Conservation (phyloP, 345 rosid species). For the Eucalyptus viminalis region DNA sequence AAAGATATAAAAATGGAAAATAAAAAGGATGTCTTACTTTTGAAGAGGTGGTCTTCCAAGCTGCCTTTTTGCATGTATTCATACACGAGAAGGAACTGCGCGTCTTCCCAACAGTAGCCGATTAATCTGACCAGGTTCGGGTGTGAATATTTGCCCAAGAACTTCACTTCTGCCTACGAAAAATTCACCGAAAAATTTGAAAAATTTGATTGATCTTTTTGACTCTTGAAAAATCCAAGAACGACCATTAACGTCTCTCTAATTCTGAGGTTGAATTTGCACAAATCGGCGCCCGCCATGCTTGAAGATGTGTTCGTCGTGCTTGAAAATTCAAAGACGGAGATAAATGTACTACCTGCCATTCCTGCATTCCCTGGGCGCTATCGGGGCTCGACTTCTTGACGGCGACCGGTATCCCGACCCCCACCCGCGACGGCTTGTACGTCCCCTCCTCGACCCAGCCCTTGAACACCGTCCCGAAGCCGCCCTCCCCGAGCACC, state of each 20-base stretch:
- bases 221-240: neutral
- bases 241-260: neutral
- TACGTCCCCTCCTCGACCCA: conserved; percentile 58
- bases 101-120: conserved; percentile 81
- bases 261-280: neutral
- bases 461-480: conserved; percentile 81
- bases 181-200: neutral
- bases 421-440: conserved; percentile 48
- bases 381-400: conserved; percentile 77
- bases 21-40: conserved; percentile 16
- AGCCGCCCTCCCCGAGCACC: conserved; percentile 83
- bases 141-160: conserved; percentile 71
- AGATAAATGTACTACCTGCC: conserved; percentile 46
- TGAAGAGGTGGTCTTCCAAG: conserved; percentile 69
- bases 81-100: conserved; percentile 58
- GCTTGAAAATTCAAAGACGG: neutral
- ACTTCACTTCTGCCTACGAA: conserved; percentile 63
- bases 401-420: conserved; percentile 77
- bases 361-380: conserved; percentile 57
- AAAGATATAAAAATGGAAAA: no score
- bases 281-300: neutral
- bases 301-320: neutral
- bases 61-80: conserved; percentile 70
- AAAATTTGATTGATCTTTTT: neutral
- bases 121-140: conserved; percentile 73